phyloP scores from a whole-genome alignment of 2,329 filamentous ascomycete species.

The Fusarium guadeloupense region DNA sequence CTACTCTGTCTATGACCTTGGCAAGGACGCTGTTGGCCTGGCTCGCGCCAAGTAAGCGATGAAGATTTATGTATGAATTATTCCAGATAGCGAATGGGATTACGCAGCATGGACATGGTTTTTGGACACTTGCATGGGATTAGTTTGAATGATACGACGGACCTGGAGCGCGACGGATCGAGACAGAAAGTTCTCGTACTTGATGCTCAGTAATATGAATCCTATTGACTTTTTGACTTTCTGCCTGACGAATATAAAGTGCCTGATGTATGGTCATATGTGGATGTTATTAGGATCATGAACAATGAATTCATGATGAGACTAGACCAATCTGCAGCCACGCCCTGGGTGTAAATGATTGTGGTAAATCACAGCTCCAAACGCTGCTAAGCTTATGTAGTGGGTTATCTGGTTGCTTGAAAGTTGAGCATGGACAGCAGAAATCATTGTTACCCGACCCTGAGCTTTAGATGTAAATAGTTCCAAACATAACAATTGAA shows the following conservation, averaged over 20 bases:
- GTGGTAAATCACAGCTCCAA: too few species aligned
- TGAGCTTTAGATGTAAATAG: too few species aligned
- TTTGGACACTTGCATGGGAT: conserved; percentile 31
- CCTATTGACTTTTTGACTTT: conserved; percentile 13
- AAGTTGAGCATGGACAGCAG: too few species aligned
- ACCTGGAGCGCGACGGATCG: conserved; percentile 4
- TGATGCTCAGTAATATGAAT: conserved; percentile 40
- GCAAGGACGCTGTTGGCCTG: conserved; percentile 86
- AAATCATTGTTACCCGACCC: too few species aligned
- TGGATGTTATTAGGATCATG: background rate
- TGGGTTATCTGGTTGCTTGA: too few species aligned
- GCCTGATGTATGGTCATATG: conserved; percentile 1
- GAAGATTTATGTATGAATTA: conserved; percentile 27
- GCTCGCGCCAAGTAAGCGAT: conserved; percentile 75
- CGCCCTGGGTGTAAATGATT: background rate
- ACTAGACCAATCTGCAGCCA: conserved; percentile 33
- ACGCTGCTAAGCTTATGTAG: background rate
- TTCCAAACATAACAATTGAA: too few species aligned
- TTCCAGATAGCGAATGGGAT: conserved; percentile 30
- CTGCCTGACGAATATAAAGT: background rate
- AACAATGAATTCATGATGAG: conserved; percentile 7
- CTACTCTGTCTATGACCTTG: conserved; percentile 97
- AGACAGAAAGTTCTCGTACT: conserved; percentile 23
- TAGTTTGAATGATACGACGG: conserved; percentile 30
- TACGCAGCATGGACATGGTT: conserved; percentile 29